phyloP scores from a whole-genome alignment of 441 rosid genomes.

The Syzygium malaccense region DNA sequence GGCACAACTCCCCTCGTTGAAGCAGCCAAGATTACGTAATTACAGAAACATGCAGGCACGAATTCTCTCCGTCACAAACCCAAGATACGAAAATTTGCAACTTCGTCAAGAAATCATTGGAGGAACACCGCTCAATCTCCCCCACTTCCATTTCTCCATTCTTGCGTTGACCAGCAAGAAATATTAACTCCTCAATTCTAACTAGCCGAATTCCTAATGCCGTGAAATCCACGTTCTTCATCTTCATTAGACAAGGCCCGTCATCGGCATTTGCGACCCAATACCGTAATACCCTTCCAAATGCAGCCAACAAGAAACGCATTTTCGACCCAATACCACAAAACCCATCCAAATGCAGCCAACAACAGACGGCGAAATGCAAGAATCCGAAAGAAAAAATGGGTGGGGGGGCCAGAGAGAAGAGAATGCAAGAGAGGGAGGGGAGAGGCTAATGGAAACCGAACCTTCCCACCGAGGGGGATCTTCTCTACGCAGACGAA shows the following conservation, averaged over 20 bases:
- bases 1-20: not conserved
- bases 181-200: no score
- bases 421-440: not conserved
- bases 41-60: not conserved
- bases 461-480: slow-evolving; percentile 78
- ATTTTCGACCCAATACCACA: not conserved
- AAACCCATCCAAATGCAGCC: not conserved
- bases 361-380: not conserved
- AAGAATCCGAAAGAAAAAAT: not conserved
- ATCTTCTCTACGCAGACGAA: slow-evolving; percentile 71
- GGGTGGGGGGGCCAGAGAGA: not conserved
- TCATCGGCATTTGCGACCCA: not conserved
- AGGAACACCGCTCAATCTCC: not conserved
- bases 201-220: not conserved
- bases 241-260: not conserved
- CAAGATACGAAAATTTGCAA: not conserved
- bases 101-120: not conserved
- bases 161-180: not conserved
- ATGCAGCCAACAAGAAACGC: not conserved
- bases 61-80: not conserved
- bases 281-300: not conserved
- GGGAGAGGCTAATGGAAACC: not conserved
- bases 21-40: not conserved
- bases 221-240: not conserved
- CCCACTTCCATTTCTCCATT: not conserved